Evolutionary conservation across 208 protist species (phyloP), one percentile per base, ranked within the genome.

Genomic region (Wallacemonas rigidus): DNA sequence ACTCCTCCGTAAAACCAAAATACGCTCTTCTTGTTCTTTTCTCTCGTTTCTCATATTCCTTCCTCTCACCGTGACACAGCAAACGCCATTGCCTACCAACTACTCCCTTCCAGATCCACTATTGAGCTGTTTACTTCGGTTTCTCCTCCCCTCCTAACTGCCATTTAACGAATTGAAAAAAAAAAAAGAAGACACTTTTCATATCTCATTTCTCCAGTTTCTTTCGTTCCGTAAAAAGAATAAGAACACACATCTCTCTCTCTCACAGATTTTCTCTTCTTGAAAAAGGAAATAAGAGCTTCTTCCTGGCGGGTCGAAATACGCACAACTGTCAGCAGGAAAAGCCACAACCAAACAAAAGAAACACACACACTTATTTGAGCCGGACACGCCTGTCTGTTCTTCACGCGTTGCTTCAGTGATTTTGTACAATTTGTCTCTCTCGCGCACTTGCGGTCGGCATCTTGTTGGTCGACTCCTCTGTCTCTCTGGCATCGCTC

Each of bases 251-350:
- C 8, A 14, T 50, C 36, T 61, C 45, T 69, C 50, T 50, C 36
- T 61, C 45, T 69, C 50, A 69, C 45, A 39, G 50, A 50, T 39
- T 69, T 55, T 69, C 55, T 69, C 45, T 15, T 69, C 26, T 69
- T 26, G 26, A 26, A 26, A 26, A 26, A 26, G 26, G 26, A 26
- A 26, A 26, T 26, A 26, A 26, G 26, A 26, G 26, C 26, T 26
- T 26, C 26, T 26, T 26, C 26, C 26, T 26, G 26, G 26, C 26
- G 26, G 26, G 0, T 26, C 26, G 26, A 26, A 26, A 26, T 1
- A 50, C 64, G 39, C 5, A 69, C 35, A 55, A 69, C 15, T 50
- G 5, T 50, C 14, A 50, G 9, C 12, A 38, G 39, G 17, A 8
- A 51, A 54, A 50, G 26, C 26, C 26, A 26, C 26, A 26, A 26